Evolutionary conservation across 768 basidiomycete genomes (phyloP), one percentile per base, ranked within the genome.

Genomic region (Coprinopsis cinerea): DNA sequence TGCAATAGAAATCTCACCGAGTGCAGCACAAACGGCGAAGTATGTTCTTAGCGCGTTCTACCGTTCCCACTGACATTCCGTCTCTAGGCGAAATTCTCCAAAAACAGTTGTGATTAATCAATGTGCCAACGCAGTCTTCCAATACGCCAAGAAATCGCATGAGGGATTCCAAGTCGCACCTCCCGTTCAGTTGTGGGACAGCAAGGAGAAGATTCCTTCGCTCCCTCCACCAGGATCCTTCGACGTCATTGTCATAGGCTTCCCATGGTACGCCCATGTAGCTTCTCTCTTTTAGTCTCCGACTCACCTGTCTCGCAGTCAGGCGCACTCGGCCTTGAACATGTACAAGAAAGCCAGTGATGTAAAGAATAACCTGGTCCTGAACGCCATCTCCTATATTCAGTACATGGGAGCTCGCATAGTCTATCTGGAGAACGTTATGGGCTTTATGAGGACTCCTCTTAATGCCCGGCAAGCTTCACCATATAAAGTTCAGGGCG

Each of bases 1-100:
- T 66, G 77, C 81, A 0, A 64, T 89, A 37, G 89, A 92, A 55
- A 81, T 88, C 18, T 70, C 78, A n/a, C 86, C 88, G 0, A 85
- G 83, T 60, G 85, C 90, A 6, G 82, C 84, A 0, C 65, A 67
- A 50, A 87, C 88, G 1, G 66, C 85, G 14, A 67, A 65, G 89
- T 85, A 57, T 46, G 76, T 61, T 25, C 18, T 39, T 17, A 11
- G 25, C 1, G 18, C 10, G 6, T 39, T 14, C 7, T 51, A n/a
- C n/a, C n/a, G n/a, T 49, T 9, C 46, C 47, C 30, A 18, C 5
- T 44, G 2, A 13, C 14, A 14, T 25, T 14, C 25, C 7, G 25
- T 14, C 37, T 54, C 49, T 50, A 83, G 81, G 42, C 65, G 72
- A 18, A 84, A 87, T 54, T 77, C 74, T 10, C 69, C 77, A 0